A percentile compares a stretch with the other conserved stretches of the same genome.
Evolutionary conservation across 2,329 filamentous ascomycete genomes (phyloP).

Genomic region (Fusarium sarcochroum): DNA sequence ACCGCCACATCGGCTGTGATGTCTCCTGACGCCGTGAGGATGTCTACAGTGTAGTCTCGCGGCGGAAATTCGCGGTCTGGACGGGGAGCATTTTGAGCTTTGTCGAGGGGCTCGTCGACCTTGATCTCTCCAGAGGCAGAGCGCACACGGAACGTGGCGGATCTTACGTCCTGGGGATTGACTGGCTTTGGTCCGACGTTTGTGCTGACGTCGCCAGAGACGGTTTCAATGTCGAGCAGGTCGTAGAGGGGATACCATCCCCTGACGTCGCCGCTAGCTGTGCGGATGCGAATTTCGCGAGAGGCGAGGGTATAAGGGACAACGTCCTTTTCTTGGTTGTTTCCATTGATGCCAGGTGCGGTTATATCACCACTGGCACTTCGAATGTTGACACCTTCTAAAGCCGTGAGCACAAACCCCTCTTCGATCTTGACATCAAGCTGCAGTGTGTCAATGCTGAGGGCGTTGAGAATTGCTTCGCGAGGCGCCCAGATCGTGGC

Average conservation of each 20-base stretch:
- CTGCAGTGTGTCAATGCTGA: conserved; percentile 56
- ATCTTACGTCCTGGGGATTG: conserved; percentile 52
- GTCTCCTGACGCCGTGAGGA: conserved; percentile 61
- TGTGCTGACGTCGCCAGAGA: conserved; percentile 60
- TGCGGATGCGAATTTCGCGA: conserved; percentile 58
- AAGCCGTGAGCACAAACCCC: conserved; percentile 56
- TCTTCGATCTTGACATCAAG: conserved; percentile 59
- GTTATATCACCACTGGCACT: conserved; percentile 58
- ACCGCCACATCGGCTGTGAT: conserved; percentile 60
- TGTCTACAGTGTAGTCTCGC: conserved; percentile 62
- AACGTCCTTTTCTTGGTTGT: conserved; percentile 43
- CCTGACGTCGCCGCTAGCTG: conserved; percentile 60
- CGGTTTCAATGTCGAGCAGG: conserved; percentile 60
- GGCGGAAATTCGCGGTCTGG: conserved; percentile 54
- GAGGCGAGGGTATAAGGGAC: conserved; percentile 60
- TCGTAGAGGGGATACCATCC: conserved; percentile 68
- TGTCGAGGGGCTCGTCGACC: conserved; percentile 58
- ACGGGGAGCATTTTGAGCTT: conserved; percentile 33
- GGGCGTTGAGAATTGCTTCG: conserved; percentile 53
- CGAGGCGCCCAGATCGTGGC: conserved; percentile 63
- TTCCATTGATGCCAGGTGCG: conserved; percentile 50
- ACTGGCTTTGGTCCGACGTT: conserved; percentile 59
- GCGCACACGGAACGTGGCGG: conserved; percentile 59
- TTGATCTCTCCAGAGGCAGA: conserved; percentile 61
- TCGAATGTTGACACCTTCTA: conserved; percentile 49